phyloP scores from a whole-genome alignment of 768 basidiomycete genomes.

The Termitomyces sp. region DNA sequence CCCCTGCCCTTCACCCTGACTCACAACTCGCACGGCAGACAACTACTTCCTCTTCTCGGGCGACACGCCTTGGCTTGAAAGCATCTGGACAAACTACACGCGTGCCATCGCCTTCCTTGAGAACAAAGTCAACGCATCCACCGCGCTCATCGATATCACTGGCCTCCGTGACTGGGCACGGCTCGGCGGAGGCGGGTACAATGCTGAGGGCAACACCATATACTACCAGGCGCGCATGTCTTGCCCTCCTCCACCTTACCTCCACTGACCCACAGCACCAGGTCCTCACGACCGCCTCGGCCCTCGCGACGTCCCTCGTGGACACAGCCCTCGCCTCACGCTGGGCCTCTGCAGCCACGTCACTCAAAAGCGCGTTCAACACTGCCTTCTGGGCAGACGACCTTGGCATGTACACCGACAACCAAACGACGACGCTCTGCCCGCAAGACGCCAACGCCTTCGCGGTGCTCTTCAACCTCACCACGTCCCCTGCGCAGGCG shows the following conservation, averaged over 20 bases:
- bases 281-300: conserved; percentile 43
- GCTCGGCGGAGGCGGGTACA: conserved; percentile 49
- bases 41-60: conserved; percentile 56
- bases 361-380: conserved; percentile 46
- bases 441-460: conserved; percentile 59
- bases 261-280: conserved; percentile 10
- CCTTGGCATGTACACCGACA: conserved; percentile 50
- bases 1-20: no score
- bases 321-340: conserved; percentile 24
- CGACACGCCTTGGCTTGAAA: conserved; percentile 44
- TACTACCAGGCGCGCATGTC: background rate
- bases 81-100: conserved; percentile 51
- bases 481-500: conserved; percentile 32
- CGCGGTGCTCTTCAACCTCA: conserved; percentile 49
- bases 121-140: conserved; percentile 41
- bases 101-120: conserved; percentile 51
- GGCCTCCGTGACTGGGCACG: conserved; percentile 56
- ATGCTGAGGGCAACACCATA: conserved; percentile 47
- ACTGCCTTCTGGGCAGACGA: conserved; percentile 44
- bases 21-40: conserved; percentile 21
- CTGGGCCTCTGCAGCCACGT: conserved; percentile 41
- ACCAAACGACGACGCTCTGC: conserved; percentile 43
- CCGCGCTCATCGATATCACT: conserved; percentile 51
- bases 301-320: conserved; percentile 36
- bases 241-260: background rate